A percentile compares a stretch with the other conserved stretches of the same genome.
Conservation (phyloP, 768 basidiomycete species). For the Coprinopsis sp. region DNA sequence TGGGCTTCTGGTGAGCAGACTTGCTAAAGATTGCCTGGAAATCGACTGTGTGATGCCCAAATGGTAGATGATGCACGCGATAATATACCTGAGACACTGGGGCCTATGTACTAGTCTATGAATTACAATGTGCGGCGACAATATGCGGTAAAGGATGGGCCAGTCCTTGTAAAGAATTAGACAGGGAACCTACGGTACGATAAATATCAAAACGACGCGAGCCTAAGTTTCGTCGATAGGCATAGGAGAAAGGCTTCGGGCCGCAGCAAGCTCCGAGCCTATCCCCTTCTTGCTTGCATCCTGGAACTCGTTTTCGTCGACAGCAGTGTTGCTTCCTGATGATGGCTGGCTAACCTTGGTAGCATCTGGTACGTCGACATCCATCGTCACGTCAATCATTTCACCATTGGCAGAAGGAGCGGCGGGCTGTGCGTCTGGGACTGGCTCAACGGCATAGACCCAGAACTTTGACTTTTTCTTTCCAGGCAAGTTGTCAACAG, state of each 20-base stretch:
- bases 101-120: too few relatives aligned
- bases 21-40: too few relatives aligned
- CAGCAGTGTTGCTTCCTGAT: constrained; percentile 1
- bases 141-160: too few relatives aligned
- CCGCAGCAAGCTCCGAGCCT: constrained; percentile 30
- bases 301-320: constrained; percentile 6
- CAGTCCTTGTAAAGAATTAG: too few relatives aligned
- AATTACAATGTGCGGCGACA: too few relatives aligned
- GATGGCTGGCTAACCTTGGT: background rate
- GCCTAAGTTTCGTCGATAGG: constrained; percentile 25
- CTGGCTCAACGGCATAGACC: constrained; percentile 83
- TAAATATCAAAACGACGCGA: constrained; percentile 14
- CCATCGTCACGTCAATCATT: background rate
- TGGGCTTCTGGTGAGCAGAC: too few relatives aligned
- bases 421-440: constrained; percentile 27
- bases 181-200: constrained; percentile 10
- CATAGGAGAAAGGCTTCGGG: constrained; percentile 40
- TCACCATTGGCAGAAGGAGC: constrained; percentile 1
- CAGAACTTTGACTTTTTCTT: constrained; percentile 86
- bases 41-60: too few relatives aligned
- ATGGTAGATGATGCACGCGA: too few relatives aligned
- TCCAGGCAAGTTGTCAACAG: constrained; percentile 71
- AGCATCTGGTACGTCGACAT: background rate
- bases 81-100: too few relatives aligned
- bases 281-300: constrained; percentile 10